A percentile compares a stretch with the other conserved stretches of the same genome.
These are phyloP conservation scores for Torulaspora maleeae DNA, from an alignment of 805 yeast species.

Conservation along the genomic window DNA sequence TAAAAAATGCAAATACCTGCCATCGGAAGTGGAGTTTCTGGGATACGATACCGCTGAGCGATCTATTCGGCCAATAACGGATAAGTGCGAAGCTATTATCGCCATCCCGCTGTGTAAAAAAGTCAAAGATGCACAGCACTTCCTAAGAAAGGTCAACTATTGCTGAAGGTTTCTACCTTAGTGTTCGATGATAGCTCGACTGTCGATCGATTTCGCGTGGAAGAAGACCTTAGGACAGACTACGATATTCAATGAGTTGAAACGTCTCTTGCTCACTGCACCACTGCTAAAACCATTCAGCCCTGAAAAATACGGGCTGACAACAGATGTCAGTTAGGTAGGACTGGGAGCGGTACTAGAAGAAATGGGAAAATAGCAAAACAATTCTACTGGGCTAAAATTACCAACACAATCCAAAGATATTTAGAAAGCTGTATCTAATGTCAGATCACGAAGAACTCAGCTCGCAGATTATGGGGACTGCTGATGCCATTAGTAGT, in stretches of 20 bases:
- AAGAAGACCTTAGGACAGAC: not conserved
- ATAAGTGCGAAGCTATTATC: not conserved
- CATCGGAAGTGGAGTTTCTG: not conserved
- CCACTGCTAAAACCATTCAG: not conserved
- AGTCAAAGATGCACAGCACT: not conserved
- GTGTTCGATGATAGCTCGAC: not conserved
- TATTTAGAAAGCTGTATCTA: not conserved
- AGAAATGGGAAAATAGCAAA: not conserved
- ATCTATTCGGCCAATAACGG: not conserved
- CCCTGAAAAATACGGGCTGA: not conserved
- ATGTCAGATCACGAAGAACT: not conserved
- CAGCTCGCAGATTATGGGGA: not conserved
- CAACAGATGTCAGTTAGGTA: not conserved
- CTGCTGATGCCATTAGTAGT: not conserved
- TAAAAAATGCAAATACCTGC: not conserved
- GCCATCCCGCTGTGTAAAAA: not conserved
- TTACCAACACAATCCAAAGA: not conserved
- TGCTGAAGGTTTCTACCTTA: not conserved
- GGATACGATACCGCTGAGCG: not conserved
- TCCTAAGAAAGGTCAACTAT: slow-evolving; percentile 1
- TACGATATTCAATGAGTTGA: not conserved
- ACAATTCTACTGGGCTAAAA: not conserved
- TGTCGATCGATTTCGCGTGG: not conserved
- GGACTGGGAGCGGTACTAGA: not conserved
- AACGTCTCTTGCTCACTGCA: not conserved